Conservation (phyloP, 2,329 filamentous ascomycete genomes). For the Hymenoscyphus infarciens region DNA sequence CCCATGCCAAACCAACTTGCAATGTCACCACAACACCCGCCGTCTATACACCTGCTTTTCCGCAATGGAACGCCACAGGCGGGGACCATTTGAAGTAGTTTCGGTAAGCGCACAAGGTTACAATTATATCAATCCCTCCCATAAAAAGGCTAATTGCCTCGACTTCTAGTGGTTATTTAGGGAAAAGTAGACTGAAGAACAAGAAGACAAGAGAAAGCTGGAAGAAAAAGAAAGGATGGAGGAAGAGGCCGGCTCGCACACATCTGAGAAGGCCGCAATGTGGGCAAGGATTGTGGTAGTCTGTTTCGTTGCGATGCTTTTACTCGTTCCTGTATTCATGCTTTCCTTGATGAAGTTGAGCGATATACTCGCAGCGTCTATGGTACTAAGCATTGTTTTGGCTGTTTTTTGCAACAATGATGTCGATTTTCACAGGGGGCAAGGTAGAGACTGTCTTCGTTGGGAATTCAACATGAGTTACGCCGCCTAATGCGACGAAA, state of each 20-base stretch:
- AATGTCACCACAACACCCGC: constrained; percentile 18
- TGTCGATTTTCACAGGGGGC: constrained; percentile 14
- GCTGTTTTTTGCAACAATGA: constrained; percentile 13
- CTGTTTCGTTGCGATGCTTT: constrained; percentile 10
- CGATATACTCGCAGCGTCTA: not conserved
- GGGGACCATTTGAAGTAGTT: too few relatives aligned
- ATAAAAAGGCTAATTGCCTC: too few relatives aligned
- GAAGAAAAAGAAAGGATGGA: too few relatives aligned
- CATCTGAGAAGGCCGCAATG: constrained; percentile 8
- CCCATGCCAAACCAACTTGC: constrained; percentile 16
- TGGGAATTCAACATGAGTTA: too few relatives aligned
- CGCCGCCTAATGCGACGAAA: too few relatives aligned
- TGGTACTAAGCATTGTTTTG: constrained; percentile 14
- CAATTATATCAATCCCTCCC: too few relatives aligned
- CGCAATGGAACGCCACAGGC: constrained; percentile 17
- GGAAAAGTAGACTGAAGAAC: too few relatives aligned
- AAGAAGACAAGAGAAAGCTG: too few relatives aligned
- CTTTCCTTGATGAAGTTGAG: constrained; percentile 14
- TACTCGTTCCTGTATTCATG: constrained; percentile 18
- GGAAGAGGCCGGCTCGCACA: too few relatives aligned
- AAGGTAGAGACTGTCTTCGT: constrained; percentile 15
- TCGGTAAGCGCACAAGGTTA: too few relatives aligned
- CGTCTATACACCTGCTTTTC: constrained; percentile 14
- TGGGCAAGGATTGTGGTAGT: constrained; percentile 12
- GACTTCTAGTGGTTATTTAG: too few relatives aligned